A percentile compares a stretch with the other conserved stretches of the same genome.
Conservation (phyloP, 202 grass and related monocot species). For the Panicum virgatum region DNA sequence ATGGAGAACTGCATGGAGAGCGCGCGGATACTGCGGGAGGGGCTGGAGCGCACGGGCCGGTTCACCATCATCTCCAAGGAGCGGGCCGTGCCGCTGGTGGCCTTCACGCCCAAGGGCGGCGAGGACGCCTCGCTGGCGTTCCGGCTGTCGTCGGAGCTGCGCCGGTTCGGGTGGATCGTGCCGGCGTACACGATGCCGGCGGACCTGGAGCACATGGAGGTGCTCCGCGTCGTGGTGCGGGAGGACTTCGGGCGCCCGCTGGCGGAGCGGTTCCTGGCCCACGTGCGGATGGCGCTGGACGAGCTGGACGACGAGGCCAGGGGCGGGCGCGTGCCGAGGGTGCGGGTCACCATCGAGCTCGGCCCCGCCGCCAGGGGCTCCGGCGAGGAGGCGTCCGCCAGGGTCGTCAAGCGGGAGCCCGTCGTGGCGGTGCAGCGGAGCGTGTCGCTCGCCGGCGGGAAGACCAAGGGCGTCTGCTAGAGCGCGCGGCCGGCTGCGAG, state of each 20-base stretch:
- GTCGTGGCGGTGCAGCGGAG: conserved; percentile 26
- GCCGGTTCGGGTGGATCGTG: conserved; percentile 74
- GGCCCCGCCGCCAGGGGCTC: conserved; percentile 29
- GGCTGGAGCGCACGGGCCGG: conserved; percentile 42
- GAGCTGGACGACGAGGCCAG: conserved; percentile 47
- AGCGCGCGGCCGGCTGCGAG: too few relatives aligned
- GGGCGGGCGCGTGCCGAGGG: conserved; percentile 35
- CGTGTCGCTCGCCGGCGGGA: conserved; percentile 56
- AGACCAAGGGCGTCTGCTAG: conserved; percentile 80
- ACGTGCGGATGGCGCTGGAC: conserved; percentile 49
- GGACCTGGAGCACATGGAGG: conserved; percentile 62
- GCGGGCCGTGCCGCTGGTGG: conserved; percentile 69
- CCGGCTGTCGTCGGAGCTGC: conserved; percentile 51
- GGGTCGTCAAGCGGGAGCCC: conserved; percentile 49
- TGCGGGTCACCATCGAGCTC: conserved; percentile 60
- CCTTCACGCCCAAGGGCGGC: conserved; percentile 64
- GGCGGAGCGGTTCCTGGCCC: conserved; percentile 55
- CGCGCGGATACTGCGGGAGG: conserved; percentile 48
- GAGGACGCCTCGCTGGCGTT: conserved; percentile 41
- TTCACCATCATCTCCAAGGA: conserved; percentile 74
- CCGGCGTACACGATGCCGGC: conserved; percentile 87
- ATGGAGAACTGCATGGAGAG: conserved; percentile 92
- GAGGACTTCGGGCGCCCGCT: conserved; percentile 81
- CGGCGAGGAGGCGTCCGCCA: conserved; percentile 44
- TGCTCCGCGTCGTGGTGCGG: conserved; percentile 72